Conservation (phyloP, 805 yeast species). For the Yarrowia divulgata region DNA sequence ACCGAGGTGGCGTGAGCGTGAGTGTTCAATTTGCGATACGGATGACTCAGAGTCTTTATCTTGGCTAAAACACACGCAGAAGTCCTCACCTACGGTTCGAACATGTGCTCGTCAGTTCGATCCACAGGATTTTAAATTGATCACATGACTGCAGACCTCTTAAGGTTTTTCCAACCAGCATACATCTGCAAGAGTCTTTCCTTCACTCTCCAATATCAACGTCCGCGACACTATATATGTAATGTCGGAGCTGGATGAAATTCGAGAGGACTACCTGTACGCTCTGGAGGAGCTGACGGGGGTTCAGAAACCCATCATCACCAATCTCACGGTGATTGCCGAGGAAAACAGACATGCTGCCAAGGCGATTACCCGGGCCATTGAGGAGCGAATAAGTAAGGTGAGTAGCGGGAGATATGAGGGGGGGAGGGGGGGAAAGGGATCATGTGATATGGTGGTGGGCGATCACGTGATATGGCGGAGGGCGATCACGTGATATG, state of each 20-base stretch:
- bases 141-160: slow-evolving; percentile 11
- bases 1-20: no score
- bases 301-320: slow-evolving; percentile 89
- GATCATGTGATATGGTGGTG: no score
- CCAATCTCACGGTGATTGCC: slow-evolving; percentile 82
- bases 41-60: no score
- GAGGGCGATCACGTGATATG: no score
- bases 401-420: slow-evolving; percentile 48
- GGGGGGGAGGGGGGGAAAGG: no score
- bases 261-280: slow-evolving; percentile 69
- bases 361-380: slow-evolving; percentile 74
- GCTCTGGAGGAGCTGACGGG: slow-evolving; percentile 80
- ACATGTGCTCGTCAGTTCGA: no score
- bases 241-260: slow-evolving; percentile 47
- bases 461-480: no score
- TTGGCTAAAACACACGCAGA: no score
- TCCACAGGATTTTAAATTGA: no score
- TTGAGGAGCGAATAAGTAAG: slow-evolving; percentile 74
- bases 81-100: no score
- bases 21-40: no score
- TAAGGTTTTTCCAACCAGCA: slow-evolving; percentile 1
- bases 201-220: not conserved
- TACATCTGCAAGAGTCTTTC: slow-evolving; percentile 16
- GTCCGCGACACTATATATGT: slow-evolving; percentile 31
- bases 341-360: slow-evolving; percentile 83